These are phyloP conservation scores for Metschnikowia santaceciliae DNA, from an alignment of 805 yeast genomes.

Conservation along the genomic window DNA sequence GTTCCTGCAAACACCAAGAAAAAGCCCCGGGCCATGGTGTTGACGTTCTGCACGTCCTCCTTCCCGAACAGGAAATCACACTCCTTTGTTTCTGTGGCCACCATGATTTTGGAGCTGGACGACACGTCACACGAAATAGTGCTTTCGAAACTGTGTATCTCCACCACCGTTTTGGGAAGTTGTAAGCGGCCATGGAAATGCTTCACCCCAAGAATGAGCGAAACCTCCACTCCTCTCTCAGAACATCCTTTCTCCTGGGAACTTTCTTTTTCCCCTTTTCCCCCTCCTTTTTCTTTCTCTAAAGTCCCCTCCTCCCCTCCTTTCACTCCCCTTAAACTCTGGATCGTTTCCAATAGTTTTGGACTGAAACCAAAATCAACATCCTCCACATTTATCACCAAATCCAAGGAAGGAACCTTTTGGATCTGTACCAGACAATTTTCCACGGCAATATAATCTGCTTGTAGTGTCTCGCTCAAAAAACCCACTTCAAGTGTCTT, in stretches of 20 bases:
- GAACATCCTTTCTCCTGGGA: neutral
- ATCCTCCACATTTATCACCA: conserved; percentile 7
- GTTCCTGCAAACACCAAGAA: neutral
- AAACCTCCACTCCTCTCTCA: neutral
- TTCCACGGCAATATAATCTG: conserved; percentile 1
- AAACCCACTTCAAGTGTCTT: conserved; percentile 3
- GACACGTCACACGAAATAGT: neutral
- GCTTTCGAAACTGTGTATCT: conserved; percentile 5
- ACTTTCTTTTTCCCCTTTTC: neutral
- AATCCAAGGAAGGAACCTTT: neutral
- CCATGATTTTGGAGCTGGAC: neutral
- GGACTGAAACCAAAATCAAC: conserved; percentile 7
- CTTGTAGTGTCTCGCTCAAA: neutral
- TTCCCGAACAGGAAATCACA: neutral
- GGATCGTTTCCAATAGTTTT: conserved; percentile 1
- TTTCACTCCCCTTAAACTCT: neutral
- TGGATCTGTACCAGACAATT: conserved; percentile 1
- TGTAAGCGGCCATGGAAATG: conserved; percentile 5
- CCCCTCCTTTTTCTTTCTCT: neutral
- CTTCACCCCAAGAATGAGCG: conserved; percentile 6
- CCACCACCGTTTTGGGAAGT: conserved; percentile 7
- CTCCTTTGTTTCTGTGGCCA: neutral
- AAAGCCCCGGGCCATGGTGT: neutral
- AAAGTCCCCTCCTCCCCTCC: neutral
- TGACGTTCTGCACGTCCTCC: neutral